Evolutionary conservation across 192 early-diverging fungal genomes (phyloP), one percentile per base, ranked within the genome.

Genomic region (Helicostylum pulchrum): DNA sequence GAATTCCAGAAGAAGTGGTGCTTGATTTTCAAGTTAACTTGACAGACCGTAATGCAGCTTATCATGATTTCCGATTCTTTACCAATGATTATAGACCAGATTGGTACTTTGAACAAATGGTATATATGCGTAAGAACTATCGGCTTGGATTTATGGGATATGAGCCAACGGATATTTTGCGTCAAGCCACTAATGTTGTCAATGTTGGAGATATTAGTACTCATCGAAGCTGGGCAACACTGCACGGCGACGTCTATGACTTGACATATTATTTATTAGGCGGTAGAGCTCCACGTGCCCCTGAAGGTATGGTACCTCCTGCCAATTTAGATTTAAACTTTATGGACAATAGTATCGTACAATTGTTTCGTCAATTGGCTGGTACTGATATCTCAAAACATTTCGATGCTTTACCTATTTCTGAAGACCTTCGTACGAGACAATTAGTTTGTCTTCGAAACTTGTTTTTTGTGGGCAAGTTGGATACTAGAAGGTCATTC

Each of bases 401-500:
- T 73, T 92, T 82, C 74, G 82, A 89, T 65, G 71, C 65, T 4
- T 69, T 87, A 70, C 81, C 84, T 52, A 71, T 87, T 31, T 72
- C 75, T 50, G 6, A 71, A 48, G 67, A 72, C 0, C 64, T 78
- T 43, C 78, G 78, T 61, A 71, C 67, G 7, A 65, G 76, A 49
- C 85, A 87, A 64, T 43, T 80, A 66, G 79, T 87, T 45, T 99
- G 96, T 77, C 71, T 99, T 59, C 83, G 90, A 32, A 87, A 90
- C 48, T 72, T 91, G 3, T 95, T 95, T 74, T 93, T 93, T 76
- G 82, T 92, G 19, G 96, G 93, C 26, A 88, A 87, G 42, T 85
- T 97, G 10, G 96, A 98, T 69, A 72, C 77, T 54, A 90, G 96
- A 32, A 89, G 87, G n/a, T 89, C 90, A 50, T 61, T 91, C 48